phyloP scores from a whole-genome alignment of 2,329 filamentous ascomycete genomes.

The Periconia macrospinosa region DNA sequence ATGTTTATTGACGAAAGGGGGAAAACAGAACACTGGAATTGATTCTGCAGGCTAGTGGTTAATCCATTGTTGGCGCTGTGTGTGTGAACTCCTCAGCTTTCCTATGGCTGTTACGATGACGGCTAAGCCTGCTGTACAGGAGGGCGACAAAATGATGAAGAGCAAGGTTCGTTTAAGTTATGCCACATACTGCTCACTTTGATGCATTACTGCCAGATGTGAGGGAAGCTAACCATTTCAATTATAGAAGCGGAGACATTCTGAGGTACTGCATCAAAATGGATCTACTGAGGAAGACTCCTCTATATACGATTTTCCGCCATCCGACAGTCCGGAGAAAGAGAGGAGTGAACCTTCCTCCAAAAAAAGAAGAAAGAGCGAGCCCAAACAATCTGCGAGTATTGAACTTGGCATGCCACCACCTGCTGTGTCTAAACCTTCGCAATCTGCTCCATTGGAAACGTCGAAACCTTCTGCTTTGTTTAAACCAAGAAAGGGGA shows the following conservation, averaged over 20 bases:
- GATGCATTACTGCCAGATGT: too few relatives aligned
- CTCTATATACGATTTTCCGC: neutral
- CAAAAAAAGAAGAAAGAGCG: neutral
- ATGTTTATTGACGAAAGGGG: too few relatives aligned
- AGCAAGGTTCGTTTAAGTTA: too few relatives aligned
- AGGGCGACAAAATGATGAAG: too few relatives aligned
- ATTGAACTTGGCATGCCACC: neutral
- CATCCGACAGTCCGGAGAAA: neutral
- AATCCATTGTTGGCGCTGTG: too few relatives aligned
- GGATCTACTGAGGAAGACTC: neutral
- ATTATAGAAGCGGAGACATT: conserved; percentile 20
- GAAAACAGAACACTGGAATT: too few relatives aligned
- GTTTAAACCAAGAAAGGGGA: conserved; percentile 66
- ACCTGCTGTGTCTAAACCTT: neutral
- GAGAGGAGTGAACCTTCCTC: neutral
- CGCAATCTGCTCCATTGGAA: conserved; percentile 37
- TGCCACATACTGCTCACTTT: too few relatives aligned
- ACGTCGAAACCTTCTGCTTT: conserved; percentile 70
- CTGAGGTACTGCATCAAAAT: conserved; percentile 19
- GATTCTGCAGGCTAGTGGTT: too few relatives aligned
- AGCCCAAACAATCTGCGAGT: neutral
- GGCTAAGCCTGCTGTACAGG: too few relatives aligned
- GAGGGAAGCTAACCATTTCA: too few relatives aligned
- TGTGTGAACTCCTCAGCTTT: too few relatives aligned
- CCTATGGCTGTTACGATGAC: too few relatives aligned